Conservation (phyloP, 2,329 filamentous ascomycete genomes). For the Botrytis fragariae region DNA sequence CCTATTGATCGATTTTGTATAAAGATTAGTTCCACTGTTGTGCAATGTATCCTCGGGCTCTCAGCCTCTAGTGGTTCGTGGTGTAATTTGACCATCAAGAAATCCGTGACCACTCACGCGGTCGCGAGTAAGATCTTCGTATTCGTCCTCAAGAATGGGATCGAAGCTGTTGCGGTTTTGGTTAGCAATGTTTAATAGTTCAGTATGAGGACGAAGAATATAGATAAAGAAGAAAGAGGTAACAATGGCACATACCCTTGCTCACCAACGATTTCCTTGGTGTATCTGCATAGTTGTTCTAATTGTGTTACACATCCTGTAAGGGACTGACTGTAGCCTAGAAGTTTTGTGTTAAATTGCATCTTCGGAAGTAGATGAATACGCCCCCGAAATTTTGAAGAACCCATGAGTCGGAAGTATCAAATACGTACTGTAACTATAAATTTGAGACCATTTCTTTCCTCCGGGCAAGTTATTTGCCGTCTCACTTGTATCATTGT, state of each 20-base stretch:
- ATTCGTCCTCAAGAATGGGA: slow-evolving; percentile 21
- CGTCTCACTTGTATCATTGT: slow-evolving; percentile 4
- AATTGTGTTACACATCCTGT: slow-evolving; percentile 54
- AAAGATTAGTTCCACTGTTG: background rate
- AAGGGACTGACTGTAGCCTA: slow-evolving; percentile 50
- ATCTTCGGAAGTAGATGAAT: background rate
- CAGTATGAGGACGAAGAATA: background rate
- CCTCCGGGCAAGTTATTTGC: slow-evolving; percentile 29
- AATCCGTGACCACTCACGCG: background rate
- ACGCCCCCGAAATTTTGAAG: too few relatives aligned
- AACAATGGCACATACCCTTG: slow-evolving; percentile 40
- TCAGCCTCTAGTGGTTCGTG: slow-evolving; percentile 2
- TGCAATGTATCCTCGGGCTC: background rate
- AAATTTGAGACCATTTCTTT: slow-evolving; percentile 55
- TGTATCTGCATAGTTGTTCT: slow-evolving; percentile 53
- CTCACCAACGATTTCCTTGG: slow-evolving; percentile 58
- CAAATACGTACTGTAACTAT: slow-evolving; percentile 44
- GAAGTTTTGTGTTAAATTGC: background rate
- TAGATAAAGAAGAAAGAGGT: background rate
- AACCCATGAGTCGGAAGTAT: too few relatives aligned
- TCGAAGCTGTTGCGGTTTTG: slow-evolving; percentile 22
- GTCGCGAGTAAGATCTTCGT: slow-evolving; percentile 22
- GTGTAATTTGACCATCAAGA: slow-evolving; percentile 8
- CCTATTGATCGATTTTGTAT: background rate
- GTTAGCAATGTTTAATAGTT: background rate